Percentiles rank a stretch among this genome's conserved stretches.
Conservation (phyloP, 768 basidiomycete species). For the Xerocomellus chrysenteron region DNA sequence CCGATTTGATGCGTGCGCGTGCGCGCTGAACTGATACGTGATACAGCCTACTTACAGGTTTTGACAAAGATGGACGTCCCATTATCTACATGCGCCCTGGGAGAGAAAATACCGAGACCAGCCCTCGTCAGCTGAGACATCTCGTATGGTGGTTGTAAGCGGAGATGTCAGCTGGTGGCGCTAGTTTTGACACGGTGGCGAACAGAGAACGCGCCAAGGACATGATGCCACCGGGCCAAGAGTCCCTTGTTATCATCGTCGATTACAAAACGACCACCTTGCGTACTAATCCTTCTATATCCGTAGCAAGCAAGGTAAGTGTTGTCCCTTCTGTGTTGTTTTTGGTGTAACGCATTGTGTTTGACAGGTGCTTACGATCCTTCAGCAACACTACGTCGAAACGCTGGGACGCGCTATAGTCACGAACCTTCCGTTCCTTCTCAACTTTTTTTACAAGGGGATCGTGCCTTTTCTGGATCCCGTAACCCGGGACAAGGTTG, state of each 20-base stretch:
- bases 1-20: neutral
- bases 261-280: constrained; percentile 85
- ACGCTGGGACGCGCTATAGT: constrained; percentile 83
- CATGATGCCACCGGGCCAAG: constrained; percentile 82
- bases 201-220: constrained; percentile 85
- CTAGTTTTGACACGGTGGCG: constrained; percentile 5
- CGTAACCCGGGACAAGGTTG: constrained; percentile 82
- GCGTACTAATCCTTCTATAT: constrained; percentile 81
- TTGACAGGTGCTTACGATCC: constrained; percentile 63
- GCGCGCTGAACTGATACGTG: neutral
- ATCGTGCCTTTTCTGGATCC: constrained; percentile 88
- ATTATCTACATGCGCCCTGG: constrained; percentile 89
- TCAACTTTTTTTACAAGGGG: constrained; percentile 78
- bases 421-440: constrained; percentile 73
- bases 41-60: constrained; percentile 73
- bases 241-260: constrained; percentile 78
- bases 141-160: constrained; percentile 84
- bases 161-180: neutral
- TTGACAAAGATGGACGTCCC: constrained; percentile 84
- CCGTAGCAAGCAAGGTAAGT: constrained; percentile 71
- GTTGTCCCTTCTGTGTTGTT: neutral
- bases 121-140: constrained; percentile 78
- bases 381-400: constrained; percentile 89
- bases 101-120: constrained; percentile 77
- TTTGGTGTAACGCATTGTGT: neutral